These are phyloP conservation scores for Lagenidium sp. DNA, from an alignment of 352 stramenopile species.

Conservation along the genomic window DNA sequence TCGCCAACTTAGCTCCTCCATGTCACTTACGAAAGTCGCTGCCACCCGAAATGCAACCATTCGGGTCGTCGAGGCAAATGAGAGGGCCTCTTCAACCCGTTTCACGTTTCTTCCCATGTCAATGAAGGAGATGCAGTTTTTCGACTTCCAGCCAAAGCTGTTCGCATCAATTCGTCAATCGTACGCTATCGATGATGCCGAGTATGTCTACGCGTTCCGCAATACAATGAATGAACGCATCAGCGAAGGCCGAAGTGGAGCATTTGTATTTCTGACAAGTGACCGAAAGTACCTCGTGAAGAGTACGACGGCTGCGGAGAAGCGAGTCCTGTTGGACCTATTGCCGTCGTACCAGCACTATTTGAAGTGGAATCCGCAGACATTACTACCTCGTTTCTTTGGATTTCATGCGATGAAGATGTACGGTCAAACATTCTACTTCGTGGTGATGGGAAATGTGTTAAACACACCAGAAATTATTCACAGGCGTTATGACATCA, in stretches of 20 bases:
- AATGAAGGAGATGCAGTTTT: slow-evolving; percentile 84
- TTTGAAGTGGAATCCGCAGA: slow-evolving; percentile 82
- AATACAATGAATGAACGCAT: slow-evolving; percentile 85
- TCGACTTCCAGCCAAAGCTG: slow-evolving; percentile 73
- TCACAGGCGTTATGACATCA: slow-evolving; percentile 88
- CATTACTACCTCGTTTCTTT: slow-evolving; percentile 85
- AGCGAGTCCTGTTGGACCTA: slow-evolving; percentile 67
- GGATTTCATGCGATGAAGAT: slow-evolving; percentile 89
- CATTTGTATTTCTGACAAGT: slow-evolving; percentile 88
- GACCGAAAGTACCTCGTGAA: slow-evolving; percentile 90
- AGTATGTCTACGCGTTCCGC: slow-evolving; percentile 76
- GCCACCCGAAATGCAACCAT: slow-evolving; percentile 46
- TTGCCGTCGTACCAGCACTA: slow-evolving; percentile 81
- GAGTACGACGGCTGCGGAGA: slow-evolving; percentile 74
- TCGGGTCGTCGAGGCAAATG: slow-evolving; percentile 48
- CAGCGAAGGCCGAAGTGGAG: slow-evolving; percentile 79
- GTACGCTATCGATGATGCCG: slow-evolving; percentile 55
- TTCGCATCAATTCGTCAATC: slow-evolving; percentile 72
- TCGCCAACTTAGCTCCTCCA: slow-evolving; percentile 31
- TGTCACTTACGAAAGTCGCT: slow-evolving; percentile 19
- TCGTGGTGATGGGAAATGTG: slow-evolving; percentile 91
- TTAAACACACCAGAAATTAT: slow-evolving; percentile 78
- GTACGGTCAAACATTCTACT: slow-evolving; percentile 88
- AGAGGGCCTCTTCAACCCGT: slow-evolving; percentile 25
- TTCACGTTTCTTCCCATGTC: slow-evolving; percentile 62